Evolutionary conservation across 345 rosid species (phyloP).

Genomic region (Salix viminalis): DNA sequence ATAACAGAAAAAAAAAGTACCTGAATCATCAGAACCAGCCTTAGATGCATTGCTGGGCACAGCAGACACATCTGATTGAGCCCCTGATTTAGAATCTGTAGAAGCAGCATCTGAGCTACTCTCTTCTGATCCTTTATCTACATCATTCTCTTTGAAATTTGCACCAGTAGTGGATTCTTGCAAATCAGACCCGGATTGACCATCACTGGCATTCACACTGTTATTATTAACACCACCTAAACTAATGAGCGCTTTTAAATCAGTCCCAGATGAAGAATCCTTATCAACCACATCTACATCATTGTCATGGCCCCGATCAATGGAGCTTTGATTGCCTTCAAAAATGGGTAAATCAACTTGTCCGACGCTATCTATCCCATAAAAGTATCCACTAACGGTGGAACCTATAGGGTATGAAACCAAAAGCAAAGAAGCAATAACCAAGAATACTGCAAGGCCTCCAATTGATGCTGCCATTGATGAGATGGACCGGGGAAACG

Average conservation of each 20-base stretch:
- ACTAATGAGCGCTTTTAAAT: conserved; percentile 6
- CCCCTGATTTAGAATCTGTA: conserved; percentile 19
- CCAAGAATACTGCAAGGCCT: conserved; percentile 59
- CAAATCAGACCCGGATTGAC: conserved; percentile 8
- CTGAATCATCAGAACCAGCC: conserved; percentile 42
- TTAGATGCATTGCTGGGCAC: conserved; percentile 14
- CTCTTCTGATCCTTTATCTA: conserved; percentile 24
- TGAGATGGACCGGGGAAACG: conserved; percentile 54
- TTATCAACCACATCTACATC: conserved; percentile 15
- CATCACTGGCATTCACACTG: conserved; percentile 6
- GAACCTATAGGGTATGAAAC: conserved; percentile 57
- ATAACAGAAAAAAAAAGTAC: conserved; percentile 26
- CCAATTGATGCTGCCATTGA: conserved; percentile 52
- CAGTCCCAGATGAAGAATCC: conserved; percentile 25
- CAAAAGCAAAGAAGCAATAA: conserved; percentile 61
- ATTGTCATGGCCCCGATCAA: conserved; percentile 6
- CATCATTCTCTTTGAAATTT: conserved; percentile 13
- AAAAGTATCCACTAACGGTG: conserved; percentile 51
- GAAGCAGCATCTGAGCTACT: conserved; percentile 21
- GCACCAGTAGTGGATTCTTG: conserved; percentile 9
- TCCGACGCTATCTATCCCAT: conserved; percentile 42
- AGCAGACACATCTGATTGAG: conserved; percentile 12
- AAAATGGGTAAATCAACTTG: conserved; percentile 26
- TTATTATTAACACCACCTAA: conserved; percentile 10
- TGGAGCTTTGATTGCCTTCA: conserved; percentile 11